Conservation (phyloP, 306 rosid genomes). For the Quercus robur region DNA sequence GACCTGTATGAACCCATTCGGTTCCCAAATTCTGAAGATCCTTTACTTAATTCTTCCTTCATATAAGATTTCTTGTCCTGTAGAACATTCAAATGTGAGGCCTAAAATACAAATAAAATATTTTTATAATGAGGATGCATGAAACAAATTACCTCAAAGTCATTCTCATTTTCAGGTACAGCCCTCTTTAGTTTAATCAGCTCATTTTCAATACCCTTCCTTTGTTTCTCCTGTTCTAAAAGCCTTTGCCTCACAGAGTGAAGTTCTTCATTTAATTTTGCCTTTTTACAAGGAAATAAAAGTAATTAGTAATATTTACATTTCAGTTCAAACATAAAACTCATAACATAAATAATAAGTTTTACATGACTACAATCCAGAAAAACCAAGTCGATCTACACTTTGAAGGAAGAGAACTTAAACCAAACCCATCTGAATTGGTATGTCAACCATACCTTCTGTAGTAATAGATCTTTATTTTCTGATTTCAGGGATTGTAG, state of each 20-base stretch:
- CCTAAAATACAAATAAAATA: background rate
- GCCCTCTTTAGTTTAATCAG: constrained; percentile 34
- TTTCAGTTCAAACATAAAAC: background rate
- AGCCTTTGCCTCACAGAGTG: constrained; percentile 35
- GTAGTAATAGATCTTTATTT: constrained; percentile 29
- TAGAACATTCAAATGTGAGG: constrained; percentile 5
- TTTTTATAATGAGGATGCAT: background rate
- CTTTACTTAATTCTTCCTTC: constrained; percentile 37
- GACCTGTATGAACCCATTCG: constrained; percentile 27
- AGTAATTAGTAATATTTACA: background rate
- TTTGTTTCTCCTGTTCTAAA: constrained; percentile 46
- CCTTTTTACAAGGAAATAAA: constrained; percentile 26
- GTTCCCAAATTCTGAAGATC: constrained; percentile 33
- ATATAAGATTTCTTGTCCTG: constrained; percentile 41
- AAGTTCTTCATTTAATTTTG: constrained; percentile 43
- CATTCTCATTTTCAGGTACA: constrained; percentile 39
- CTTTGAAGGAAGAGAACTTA: background rate
- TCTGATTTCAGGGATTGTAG: constrained; percentile 45
- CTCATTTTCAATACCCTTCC: constrained; percentile 49
- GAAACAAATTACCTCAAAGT: constrained; percentile 39
- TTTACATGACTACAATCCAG: background rate
- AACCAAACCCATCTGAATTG: background rate
- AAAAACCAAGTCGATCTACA: background rate
- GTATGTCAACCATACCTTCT: constrained; percentile 38
- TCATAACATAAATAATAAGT: background rate